Conservation (phyloP, 371 early-diverging fungal species). For the Capillidium rhysosporum region DNA sequence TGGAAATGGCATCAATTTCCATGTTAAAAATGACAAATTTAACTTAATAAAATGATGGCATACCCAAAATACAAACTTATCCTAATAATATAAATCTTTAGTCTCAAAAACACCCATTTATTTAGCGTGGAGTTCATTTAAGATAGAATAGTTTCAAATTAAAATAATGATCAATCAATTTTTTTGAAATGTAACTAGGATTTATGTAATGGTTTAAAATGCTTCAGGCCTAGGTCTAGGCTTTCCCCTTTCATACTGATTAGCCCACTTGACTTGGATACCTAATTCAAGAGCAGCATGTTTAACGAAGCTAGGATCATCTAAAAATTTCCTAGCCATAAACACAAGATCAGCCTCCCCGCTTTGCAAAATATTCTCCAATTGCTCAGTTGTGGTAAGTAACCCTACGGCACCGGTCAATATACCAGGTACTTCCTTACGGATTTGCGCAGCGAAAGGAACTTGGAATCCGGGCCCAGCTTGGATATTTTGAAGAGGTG, state of each 20-base stretch:
- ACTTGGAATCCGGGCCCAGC: constrained; percentile 45
- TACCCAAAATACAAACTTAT: too few species aligned
- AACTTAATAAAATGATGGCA: too few species aligned
- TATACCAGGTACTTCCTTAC: constrained; percentile 28
- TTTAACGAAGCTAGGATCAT: constrained; percentile 33
- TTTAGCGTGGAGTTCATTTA: too few species aligned
- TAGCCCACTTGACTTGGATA: constrained; percentile 33
- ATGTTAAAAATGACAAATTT: too few species aligned
- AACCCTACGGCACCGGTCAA: constrained; percentile 50
- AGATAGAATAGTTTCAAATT: too few species aligned
- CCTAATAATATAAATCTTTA: too few species aligned
- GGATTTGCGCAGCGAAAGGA: constrained; percentile 34
- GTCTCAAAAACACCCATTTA: too few species aligned
- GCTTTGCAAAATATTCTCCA: constrained; percentile 37
- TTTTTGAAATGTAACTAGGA: too few species aligned
- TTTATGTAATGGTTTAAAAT: too few species aligned
- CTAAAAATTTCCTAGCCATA: constrained; percentile 50
- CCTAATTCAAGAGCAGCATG: constrained; percentile 34
- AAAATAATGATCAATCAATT: too few species aligned
- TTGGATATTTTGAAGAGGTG: constrained; percentile 23
- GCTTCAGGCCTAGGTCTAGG: constrained; percentile 4
- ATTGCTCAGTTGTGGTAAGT: constrained; percentile 39
- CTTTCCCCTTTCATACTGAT: constrained; percentile 32
- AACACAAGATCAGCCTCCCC: constrained; percentile 55
- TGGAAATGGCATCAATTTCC: too few species aligned